Conservation (phyloP, 306 rosid species). For the Lithocarpus polystachyus region DNA sequence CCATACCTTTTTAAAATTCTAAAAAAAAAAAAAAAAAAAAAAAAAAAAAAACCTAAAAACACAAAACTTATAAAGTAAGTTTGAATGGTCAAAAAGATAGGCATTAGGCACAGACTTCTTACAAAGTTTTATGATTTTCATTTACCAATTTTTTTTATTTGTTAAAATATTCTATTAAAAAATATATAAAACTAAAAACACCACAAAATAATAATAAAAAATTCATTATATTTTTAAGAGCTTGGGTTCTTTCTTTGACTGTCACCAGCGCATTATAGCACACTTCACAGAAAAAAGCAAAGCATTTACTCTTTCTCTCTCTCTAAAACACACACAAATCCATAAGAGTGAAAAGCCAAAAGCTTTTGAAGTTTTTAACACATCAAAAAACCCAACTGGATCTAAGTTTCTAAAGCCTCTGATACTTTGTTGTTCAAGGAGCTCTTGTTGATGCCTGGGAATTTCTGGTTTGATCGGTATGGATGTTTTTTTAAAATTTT, state of each 20-base stretch:
- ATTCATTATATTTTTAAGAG: not conserved
- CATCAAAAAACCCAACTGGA: constrained; percentile 21
- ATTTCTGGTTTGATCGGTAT: constrained; percentile 30
- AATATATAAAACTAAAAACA: not conserved
- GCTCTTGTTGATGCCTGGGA: constrained; percentile 25
- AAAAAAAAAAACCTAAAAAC: too few species aligned
- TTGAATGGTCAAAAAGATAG: constrained; percentile 60
- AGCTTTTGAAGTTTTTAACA: not conserved
- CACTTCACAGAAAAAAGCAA: constrained; percentile 53
- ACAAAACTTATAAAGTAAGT: constrained; percentile 19
- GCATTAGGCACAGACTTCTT: constrained; percentile 18
- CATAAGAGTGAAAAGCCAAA: constrained; percentile 24
- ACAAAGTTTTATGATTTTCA: not conserved
- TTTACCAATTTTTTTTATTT: not conserved
- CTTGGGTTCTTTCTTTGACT: constrained; percentile 59
- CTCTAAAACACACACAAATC: constrained; percentile 35
- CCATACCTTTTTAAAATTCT: constrained; percentile 9
- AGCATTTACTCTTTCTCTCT: constrained; percentile 13
- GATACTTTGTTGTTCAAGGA: constrained; percentile 1
- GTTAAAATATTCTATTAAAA: not conserved
- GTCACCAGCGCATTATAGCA: constrained; percentile 79
- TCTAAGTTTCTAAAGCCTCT: constrained; percentile 39
- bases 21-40: not conserved
- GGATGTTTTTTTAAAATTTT: not conserved
- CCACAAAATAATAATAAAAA: not conserved